Evolutionary conservation across 768 basidiomycete species (phyloP), one percentile per base, ranked within the genome.

Genomic region (Tephrocybe sp.): DNA sequence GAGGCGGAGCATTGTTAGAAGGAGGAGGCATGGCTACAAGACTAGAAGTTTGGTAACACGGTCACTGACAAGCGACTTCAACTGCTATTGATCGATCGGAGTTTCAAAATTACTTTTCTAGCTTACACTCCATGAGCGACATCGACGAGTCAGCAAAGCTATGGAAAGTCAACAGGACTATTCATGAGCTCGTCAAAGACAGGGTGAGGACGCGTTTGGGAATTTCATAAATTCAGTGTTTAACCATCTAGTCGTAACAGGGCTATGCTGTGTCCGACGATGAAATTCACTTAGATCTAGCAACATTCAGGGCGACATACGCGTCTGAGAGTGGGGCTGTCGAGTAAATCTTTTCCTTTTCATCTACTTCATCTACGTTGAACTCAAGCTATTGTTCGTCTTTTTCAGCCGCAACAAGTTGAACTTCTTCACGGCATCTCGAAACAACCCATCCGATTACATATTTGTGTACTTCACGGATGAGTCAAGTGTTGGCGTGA

Each of bases 381-480:
- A 22, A 31, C 54, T 46, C 30, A 43, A 58, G 38, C 38, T 39
- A 26, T 26, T 26, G 49, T 53, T 39, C 36, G 30, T 52, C 56
- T 54, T 52, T 52, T 51, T 51, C 68, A 98, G 96, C 68, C 93
- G 94, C 56, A 82, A 78, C 60, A 84, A 85, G 57, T 79, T 99
- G 61, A 92, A 92, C 66, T 98, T 98, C 76, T 92, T 85, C 68
- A 92, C 93, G 10, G 85, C 87, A 57, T 82, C 83, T 13, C 73
- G 74, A 52, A 71, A 74, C 11, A 85, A 89, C 58, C 74, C 82
- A 20, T 68, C 71, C 8, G 86, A 93, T 60, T 87, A 90, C 67
- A 91, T 99, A 61, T 98, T 91, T 60, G 76, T 98, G 16, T 98
- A 90, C 68, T 99, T 96, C 70, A 85, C 92, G n/a, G 93, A 95